Evolutionary conservation across 2,329 filamentous ascomycete genomes (phyloP).

Genomic region (Epichloe brachyelytri): DNA sequence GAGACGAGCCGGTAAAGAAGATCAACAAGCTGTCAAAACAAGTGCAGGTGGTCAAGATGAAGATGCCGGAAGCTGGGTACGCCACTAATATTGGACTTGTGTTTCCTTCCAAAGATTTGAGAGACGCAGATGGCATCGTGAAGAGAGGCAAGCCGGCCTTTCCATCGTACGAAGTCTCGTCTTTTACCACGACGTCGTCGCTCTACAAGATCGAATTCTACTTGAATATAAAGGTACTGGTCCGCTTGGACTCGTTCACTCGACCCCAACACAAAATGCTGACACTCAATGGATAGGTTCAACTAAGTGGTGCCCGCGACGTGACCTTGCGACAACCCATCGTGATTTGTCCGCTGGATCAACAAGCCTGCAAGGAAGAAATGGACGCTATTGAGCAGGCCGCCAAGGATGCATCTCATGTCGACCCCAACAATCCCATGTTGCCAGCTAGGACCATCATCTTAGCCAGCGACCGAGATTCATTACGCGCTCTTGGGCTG

Average conservation of each 20-base stretch:
- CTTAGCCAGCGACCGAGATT: constrained; percentile 58
- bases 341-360: constrained; percentile 89
- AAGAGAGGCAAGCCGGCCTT: constrained; percentile 76
- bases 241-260: not conserved
- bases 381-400: constrained; percentile 98
- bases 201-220: constrained; percentile 99
- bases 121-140: constrained; percentile 78
- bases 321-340: constrained; percentile 84
- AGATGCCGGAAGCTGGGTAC: constrained; percentile 81
- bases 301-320: constrained; percentile 76
- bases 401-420: constrained; percentile 78
- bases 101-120: constrained; percentile 78
- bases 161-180: constrained; percentile 74
- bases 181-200: constrained; percentile 86
- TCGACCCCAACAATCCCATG: constrained; percentile 83
- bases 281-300: constrained; percentile 45
- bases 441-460: constrained; percentile 78
- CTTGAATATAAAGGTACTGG: constrained; percentile 69
- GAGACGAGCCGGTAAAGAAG: constrained; percentile 86
- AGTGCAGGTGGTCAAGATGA: constrained; percentile 66
- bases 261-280: constrained; percentile 8
- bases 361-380: constrained; percentile 92
- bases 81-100: constrained; percentile 84
- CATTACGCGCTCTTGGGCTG: constrained; percentile 47
- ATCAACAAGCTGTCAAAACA: constrained; percentile 78